Evolutionary conservation across 2,329 filamentous ascomycete genomes (phyloP).

Genomic region (Fusarium sp.): DNA sequence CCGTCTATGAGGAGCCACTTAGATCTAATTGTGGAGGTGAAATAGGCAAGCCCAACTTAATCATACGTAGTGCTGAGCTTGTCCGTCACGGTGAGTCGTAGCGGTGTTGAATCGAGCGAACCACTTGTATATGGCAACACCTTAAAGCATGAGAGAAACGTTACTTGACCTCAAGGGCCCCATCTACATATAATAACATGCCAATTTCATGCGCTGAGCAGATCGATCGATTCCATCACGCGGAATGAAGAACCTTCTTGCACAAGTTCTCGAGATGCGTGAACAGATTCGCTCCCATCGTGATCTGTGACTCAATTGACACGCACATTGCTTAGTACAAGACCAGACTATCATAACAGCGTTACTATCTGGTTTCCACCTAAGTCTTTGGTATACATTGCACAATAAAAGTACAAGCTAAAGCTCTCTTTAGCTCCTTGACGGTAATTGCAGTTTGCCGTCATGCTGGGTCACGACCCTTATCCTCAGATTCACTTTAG

Average conservation of each 20-base stretch:
- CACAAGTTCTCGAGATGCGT: not conserved
- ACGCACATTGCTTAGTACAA: not conserved
- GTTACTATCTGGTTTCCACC: not conserved
- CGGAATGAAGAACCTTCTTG: constrained; percentile 5
- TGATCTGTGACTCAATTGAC: not conserved
- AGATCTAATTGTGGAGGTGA: constrained; percentile 27
- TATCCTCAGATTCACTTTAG: not conserved
- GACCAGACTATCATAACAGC: not conserved
- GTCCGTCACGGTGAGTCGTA: constrained; percentile 13
- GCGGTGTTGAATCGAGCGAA: constrained; percentile 35
- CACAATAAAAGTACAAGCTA: constrained; percentile 40
- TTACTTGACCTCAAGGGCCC: constrained; percentile 14
- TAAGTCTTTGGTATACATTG: constrained; percentile 3
- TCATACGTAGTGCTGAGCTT: constrained; percentile 25
- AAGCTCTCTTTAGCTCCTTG: not conserved
- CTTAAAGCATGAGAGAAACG: constrained; percentile 11
- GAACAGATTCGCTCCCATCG: not conserved
- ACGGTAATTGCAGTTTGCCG: not conserved
- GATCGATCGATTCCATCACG: constrained; percentile 35
- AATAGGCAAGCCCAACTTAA: constrained; percentile 12
- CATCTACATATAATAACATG: constrained; percentile 2
- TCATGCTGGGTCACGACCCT: not conserved
- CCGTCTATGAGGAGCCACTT: constrained; percentile 7
- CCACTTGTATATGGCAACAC: constrained; percentile 26
- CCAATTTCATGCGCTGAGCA: not conserved